A percentile compares a stretch with the other conserved stretches of the same genome.
Evolutionary conservation across 441 rosid genomes (phyloP).

Genomic region (Populus hybrid): DNA sequence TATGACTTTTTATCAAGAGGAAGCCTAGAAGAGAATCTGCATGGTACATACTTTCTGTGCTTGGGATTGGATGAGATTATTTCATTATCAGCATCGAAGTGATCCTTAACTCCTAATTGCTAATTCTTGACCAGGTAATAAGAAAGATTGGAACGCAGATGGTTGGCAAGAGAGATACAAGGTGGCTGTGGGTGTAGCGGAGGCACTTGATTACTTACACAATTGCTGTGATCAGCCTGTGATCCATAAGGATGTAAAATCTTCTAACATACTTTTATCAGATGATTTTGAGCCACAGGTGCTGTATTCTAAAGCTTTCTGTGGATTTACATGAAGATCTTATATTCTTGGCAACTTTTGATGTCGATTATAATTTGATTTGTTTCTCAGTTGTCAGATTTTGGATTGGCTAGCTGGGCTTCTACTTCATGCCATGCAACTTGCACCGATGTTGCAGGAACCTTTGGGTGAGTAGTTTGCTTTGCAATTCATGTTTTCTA

Average conservation of each 20-base stretch:
- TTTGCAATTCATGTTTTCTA: neutral
- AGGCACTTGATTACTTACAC: slow-evolving; percentile 81
- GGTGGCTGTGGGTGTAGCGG: slow-evolving; percentile 82
- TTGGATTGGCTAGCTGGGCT: slow-evolving; percentile 74
- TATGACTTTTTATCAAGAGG: slow-evolving; percentile 79
- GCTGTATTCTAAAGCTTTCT: neutral
- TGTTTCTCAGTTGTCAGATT: slow-evolving; percentile 78
- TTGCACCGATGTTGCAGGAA: slow-evolving; percentile 73
- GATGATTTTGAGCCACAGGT: slow-evolving; percentile 95
- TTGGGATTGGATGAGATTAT: slow-evolving; percentile 10
- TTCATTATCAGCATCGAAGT: slow-evolving; percentile 11
- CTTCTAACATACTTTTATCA: slow-evolving; percentile 81
- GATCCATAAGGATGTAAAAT: slow-evolving; percentile 89
- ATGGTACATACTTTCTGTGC: slow-evolving; percentile 44
- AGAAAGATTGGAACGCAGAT: slow-evolving; percentile 42
- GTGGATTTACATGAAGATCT: neutral
- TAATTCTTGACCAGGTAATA: slow-evolving; percentile 35
- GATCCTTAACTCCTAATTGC: slow-evolving; percentile 7
- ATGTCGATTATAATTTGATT: slow-evolving; percentile 15
- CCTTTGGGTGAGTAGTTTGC: slow-evolving; percentile 60
- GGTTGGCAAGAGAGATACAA: slow-evolving; percentile 81
- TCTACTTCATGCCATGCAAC: slow-evolving; percentile 40
- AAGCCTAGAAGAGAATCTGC: slow-evolving; percentile 87
- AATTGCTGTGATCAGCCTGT: slow-evolving; percentile 55
- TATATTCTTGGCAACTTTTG: neutral